phyloP scores from a whole-genome alignment of 805 yeast species.

The Ascoidea asiatica region DNA sequence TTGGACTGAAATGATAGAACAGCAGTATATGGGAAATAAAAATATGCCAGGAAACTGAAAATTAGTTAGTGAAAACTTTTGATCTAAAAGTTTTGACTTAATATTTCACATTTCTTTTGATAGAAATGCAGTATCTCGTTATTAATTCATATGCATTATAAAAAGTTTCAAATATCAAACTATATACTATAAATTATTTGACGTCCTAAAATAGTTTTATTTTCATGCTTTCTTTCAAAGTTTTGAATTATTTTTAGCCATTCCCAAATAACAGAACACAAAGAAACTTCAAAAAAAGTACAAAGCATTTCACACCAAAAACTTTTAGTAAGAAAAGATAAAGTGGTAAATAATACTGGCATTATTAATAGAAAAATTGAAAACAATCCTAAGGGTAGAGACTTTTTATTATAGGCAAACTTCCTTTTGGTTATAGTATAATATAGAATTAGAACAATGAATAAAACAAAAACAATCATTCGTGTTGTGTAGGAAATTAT shows the following conservation, averaged over 20 bases:
- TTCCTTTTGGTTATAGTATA: constrained; percentile 2
- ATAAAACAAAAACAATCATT: constrained; percentile 1
- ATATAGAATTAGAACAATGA: background rate
- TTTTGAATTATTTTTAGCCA: constrained; percentile 4
- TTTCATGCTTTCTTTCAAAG: constrained; percentile 4
- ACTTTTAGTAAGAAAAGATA: constrained; percentile 1
- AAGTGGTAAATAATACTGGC: constrained; percentile 7
- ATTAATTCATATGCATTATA: too few species aligned
- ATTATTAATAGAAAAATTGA: constrained; percentile 2
- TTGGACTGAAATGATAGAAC: constrained; percentile 71
- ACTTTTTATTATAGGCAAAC: constrained; percentile 2
- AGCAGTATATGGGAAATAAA: constrained; percentile 32
- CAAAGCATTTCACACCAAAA: constrained; percentile 6
- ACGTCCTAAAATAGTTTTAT: constrained; percentile 8
- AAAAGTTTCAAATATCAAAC: too few species aligned
- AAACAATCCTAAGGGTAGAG: constrained; percentile 2
- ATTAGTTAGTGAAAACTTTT: too few species aligned
- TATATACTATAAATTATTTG: too few species aligned
- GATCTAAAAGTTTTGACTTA: too few species aligned
- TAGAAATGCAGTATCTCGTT: too few species aligned
- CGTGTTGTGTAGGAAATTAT: constrained; percentile 2
- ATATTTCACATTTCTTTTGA: too few species aligned
- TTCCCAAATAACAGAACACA: constrained; percentile 9
- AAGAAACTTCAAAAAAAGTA: constrained; percentile 7
- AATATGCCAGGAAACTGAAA: constrained; percentile 8